Conservation (phyloP, 1,284 basidiomycete species). For the Ganoderma lucidum region DNA sequence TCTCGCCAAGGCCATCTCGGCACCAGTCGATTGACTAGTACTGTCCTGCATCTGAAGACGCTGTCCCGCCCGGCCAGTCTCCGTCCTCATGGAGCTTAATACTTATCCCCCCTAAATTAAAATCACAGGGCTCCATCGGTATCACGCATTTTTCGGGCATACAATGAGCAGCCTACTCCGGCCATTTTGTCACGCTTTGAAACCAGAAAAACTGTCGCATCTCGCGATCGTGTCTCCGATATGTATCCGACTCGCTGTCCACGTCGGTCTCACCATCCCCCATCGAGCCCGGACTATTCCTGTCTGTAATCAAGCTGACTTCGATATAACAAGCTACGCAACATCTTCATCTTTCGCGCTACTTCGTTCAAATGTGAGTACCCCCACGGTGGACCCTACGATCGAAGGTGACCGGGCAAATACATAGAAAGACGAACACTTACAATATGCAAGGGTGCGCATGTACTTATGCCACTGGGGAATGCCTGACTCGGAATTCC, state of each 20-base stretch:
- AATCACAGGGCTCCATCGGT: slow-evolving; percentile 28
- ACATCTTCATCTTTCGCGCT: not conserved
- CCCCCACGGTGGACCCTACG: not conserved
- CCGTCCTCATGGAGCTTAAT: slow-evolving; percentile 18
- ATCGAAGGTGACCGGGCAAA: not conserved
- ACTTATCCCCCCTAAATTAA: slow-evolving; percentile 30
- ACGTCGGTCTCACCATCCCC: slow-evolving; percentile 28
- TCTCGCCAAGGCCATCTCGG: not conserved
- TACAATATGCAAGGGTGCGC: not conserved
- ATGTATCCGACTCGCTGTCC: slow-evolving; percentile 21
- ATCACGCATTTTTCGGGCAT: slow-evolving; percentile 26
- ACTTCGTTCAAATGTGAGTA: not conserved
- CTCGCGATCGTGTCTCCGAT: slow-evolving; percentile 22
- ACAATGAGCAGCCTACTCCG: slow-evolving; percentile 20
- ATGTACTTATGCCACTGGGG: not conserved
- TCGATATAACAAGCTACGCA: slow-evolving; percentile 17
- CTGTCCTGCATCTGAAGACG: not conserved
- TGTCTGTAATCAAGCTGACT: slow-evolving; percentile 19
- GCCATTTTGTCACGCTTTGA: slow-evolving; percentile 21
- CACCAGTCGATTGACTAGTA: not conserved
- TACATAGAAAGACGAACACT: not conserved
- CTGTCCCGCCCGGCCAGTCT: slow-evolving; percentile 6
- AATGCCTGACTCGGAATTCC: not conserved
- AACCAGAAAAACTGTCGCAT: slow-evolving; percentile 24
- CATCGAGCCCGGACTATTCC: slow-evolving; percentile 24